These are phyloP conservation scores for Gracilaria domingensis DNA, from an alignment of 23 red algal species.

Conservation along the genomic window DNA sequence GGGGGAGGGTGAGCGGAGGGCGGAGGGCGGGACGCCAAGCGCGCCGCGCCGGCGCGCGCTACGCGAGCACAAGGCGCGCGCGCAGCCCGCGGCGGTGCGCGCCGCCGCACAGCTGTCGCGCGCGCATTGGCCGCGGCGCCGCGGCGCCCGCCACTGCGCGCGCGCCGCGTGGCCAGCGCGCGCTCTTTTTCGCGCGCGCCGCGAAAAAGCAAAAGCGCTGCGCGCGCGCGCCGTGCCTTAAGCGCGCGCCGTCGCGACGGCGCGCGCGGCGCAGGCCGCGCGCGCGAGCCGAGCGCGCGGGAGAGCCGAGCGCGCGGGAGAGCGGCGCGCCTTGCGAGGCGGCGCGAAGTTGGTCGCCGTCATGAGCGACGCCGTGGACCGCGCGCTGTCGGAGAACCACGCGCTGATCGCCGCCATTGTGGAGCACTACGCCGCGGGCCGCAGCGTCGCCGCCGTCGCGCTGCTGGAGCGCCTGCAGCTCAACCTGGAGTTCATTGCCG, in stretches of 20 bases:
- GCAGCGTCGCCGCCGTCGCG: conserved; percentile 24
- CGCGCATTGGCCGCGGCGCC: not conserved
- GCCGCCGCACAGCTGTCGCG: not conserved
- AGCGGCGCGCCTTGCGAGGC: not conserved
- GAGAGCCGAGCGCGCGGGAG: not conserved
- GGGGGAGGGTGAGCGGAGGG: not conserved
- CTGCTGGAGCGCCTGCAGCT: conserved; percentile 64
- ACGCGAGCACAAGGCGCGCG: not conserved
- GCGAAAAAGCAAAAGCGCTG: too few species aligned
- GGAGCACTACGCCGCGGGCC: conserved; percentile 47
- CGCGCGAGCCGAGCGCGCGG: too few species aligned
- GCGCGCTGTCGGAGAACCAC: conserved; percentile 66
- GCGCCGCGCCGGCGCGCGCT: not conserved
- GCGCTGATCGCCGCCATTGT: conserved; percentile 71
- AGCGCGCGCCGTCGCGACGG: too few species aligned
- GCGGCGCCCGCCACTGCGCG: not conserved
- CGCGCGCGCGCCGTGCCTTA: not conserved
- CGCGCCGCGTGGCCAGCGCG: not conserved
- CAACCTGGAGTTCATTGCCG: conserved; percentile 73
- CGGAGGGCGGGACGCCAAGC: not conserved
- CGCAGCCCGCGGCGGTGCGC: too few species aligned
- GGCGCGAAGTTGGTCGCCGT: not conserved
- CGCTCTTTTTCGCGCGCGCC: too few species aligned
- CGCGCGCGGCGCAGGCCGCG: too few species aligned
- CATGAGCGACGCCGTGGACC: conserved; percentile 68